Percentiles rank a stretch among this genome's conserved stretches.
Evolutionary conservation across 371 early-diverging fungal species (phyloP).

Genomic region (Mortierella sp.): DNA sequence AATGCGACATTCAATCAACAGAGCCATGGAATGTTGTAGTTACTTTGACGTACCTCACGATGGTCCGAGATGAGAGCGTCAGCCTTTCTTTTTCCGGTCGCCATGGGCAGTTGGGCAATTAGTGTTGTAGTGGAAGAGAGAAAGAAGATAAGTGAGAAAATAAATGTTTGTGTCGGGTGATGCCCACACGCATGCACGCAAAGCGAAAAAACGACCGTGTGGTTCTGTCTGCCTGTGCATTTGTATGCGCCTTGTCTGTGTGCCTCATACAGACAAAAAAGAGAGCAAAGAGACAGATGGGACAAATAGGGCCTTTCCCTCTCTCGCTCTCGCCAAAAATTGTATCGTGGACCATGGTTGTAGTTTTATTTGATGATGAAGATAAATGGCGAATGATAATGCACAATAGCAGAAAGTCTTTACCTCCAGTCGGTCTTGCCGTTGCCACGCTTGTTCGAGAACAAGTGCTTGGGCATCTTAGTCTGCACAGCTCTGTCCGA

Average conservation of each 20-base stretch:
- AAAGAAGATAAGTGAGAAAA: not conserved
- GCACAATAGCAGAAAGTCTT: conserved; percentile 19
- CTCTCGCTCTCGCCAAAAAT: too few species aligned
- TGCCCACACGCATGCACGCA: too few species aligned
- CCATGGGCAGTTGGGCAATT: not conserved
- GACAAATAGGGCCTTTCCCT: too few species aligned
- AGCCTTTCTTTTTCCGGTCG: not conserved
- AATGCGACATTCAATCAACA: not conserved
- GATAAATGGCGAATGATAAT: not conserved
- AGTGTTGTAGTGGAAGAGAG: not conserved
- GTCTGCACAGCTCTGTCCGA: conserved; percentile 89
- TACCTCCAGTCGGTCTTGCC: conserved; percentile 91
- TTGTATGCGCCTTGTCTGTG: not conserved
- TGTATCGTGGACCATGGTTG: not conserved
- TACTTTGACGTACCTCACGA: not conserved
- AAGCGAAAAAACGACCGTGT: too few species aligned
- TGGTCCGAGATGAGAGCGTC: not conserved
- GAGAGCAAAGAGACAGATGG: not conserved
- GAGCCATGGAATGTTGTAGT: not conserved
- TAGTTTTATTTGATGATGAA: not conserved
- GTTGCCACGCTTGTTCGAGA: conserved; percentile 90
- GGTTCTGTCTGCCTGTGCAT: conserved; percentile 9
- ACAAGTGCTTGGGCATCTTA: conserved; percentile 98
- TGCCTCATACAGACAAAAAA: not conserved
- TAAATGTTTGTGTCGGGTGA: too few species aligned